Percentiles rank a stretch among this genome's conserved stretches.
phyloP scores from a whole-genome alignment of 2,329 filamentous ascomycete genomes.

The Metarhizium sp. region DNA sequence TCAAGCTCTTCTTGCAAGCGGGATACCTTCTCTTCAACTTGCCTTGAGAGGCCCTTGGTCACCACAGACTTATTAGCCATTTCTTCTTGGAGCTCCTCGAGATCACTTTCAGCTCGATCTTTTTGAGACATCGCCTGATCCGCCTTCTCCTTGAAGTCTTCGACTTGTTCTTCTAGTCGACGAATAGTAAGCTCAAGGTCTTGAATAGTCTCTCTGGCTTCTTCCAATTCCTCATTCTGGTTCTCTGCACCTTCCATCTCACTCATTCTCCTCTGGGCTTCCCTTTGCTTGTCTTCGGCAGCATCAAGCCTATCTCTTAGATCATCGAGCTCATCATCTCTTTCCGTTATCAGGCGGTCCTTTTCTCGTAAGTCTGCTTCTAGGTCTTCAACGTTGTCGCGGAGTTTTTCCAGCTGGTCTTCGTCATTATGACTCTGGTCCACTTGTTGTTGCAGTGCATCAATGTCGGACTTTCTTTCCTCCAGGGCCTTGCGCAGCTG shows the following conservation, averaged over 20 bases:
- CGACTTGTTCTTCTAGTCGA: constrained; percentile 42
- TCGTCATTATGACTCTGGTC: constrained; percentile 46
- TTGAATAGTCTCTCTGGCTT: constrained; percentile 48
- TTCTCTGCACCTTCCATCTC: constrained; percentile 50
- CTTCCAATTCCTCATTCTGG: constrained; percentile 40
- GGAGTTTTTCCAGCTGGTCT: constrained; percentile 55
- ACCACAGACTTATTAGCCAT: constrained; percentile 71
- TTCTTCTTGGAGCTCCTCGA: constrained; percentile 63
- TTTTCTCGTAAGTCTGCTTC: constrained; percentile 70
- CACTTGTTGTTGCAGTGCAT: constrained; percentile 51
- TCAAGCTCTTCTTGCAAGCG: constrained; percentile 60
- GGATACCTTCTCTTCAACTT: constrained; percentile 61
- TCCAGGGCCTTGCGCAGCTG: constrained; percentile 47
- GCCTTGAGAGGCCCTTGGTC: constrained; percentile 64
- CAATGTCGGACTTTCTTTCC: constrained; percentile 50
- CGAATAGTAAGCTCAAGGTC: constrained; percentile 47
- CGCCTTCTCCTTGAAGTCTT: constrained; percentile 44
- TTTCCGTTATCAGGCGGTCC: constrained; percentile 61
- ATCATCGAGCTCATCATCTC: constrained; percentile 65
- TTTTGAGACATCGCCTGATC: constrained; percentile 45
- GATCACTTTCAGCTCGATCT: constrained; percentile 46
- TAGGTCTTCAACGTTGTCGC: constrained; percentile 65
- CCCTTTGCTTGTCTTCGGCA: constrained; percentile 49
- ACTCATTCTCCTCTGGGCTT: constrained; percentile 37
- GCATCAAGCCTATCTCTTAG: constrained; percentile 47